Conservation (phyloP, 2,329 filamentous ascomycete species). For the Diplocarpon mali region DNA sequence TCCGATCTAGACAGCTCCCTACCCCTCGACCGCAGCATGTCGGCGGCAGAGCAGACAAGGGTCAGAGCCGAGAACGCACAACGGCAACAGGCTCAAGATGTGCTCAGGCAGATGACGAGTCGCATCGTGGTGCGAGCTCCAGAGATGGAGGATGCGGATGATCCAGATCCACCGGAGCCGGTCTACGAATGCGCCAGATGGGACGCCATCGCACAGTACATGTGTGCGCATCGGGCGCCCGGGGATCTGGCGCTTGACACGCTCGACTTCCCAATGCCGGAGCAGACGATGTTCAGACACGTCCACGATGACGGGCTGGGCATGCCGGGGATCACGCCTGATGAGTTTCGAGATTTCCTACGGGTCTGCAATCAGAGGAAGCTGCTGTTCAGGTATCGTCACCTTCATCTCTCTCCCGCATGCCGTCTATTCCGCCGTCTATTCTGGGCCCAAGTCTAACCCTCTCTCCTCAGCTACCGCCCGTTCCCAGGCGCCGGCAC, state of each 20-base stretch:
- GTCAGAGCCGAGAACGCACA: not conserved
- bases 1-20: not conserved
- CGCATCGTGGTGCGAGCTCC: not conserved
- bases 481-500: slow-evolving; percentile 2
- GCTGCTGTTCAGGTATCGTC: not conserved
- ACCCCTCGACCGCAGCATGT: not conserved
- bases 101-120: not conserved
- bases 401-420: not conserved
- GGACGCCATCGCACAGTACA: not conserved
- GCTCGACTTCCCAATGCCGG: slow-evolving; percentile 4
- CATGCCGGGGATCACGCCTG: not conserved
- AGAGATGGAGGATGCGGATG: not conserved
- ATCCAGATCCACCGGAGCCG: not conserved
- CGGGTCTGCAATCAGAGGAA: not conserved
- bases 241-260: slow-evolving; percentile 2
- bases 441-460: not conserved
- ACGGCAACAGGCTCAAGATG: not conserved
- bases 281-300: slow-evolving; percentile 2
- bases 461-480: not conserved
- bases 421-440: no score
- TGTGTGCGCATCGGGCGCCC: not conserved
- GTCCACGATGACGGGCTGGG: not conserved
- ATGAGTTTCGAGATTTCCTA: slow-evolving; percentile 2
- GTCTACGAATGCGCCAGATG: slow-evolving; percentile 2
- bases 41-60: not conserved